phyloP scores from a whole-genome alignment of 2,329 filamentous ascomycete species.

The Fusarium phyllophilum region DNA sequence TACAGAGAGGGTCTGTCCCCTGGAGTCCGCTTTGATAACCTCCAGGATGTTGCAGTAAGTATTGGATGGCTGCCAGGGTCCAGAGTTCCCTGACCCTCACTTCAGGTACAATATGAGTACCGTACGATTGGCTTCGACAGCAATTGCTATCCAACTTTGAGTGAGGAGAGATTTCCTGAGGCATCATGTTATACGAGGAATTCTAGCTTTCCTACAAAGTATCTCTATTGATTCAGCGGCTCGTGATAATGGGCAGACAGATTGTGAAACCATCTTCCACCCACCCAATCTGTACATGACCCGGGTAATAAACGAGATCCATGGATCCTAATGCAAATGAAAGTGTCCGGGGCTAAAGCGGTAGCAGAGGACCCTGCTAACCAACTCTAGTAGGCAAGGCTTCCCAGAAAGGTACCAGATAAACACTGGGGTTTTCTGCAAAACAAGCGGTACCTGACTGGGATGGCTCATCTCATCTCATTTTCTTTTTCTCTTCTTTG shows the following conservation, averaged over 20 bases:
- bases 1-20: slow-evolving; percentile 23
- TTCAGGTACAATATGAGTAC: slow-evolving; percentile 18
- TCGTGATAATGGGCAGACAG: background rate
- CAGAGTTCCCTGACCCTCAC: slow-evolving; percentile 3
- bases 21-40: slow-evolving; percentile 27
- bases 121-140: background rate
- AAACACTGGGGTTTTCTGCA: background rate
- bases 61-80: slow-evolving; percentile 9
- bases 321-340: slow-evolving; percentile 20
- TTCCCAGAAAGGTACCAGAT: slow-evolving; percentile 15
- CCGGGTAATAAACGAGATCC: slow-evolving; percentile 16
- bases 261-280: background rate
- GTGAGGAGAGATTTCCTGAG: background rate
- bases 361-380: slow-evolving; percentile 25
- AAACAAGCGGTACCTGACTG: slow-evolving; percentile 19
- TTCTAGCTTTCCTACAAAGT: background rate
- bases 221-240: background rate
- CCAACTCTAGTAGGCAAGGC: slow-evolving; percentile 17
- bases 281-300: background rate
- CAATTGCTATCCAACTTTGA: background rate
- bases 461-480: slow-evolving; percentile 27
- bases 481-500: slow-evolving; percentile 31
- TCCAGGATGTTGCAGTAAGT: slow-evolving; percentile 22
- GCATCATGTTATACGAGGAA: background rate
- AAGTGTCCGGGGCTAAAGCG: slow-evolving; percentile 24